Evolutionary conservation across 345 rosid species (phyloP), one percentile per base, ranked within the genome.

Genomic region (Murraya koenigii): DNA sequence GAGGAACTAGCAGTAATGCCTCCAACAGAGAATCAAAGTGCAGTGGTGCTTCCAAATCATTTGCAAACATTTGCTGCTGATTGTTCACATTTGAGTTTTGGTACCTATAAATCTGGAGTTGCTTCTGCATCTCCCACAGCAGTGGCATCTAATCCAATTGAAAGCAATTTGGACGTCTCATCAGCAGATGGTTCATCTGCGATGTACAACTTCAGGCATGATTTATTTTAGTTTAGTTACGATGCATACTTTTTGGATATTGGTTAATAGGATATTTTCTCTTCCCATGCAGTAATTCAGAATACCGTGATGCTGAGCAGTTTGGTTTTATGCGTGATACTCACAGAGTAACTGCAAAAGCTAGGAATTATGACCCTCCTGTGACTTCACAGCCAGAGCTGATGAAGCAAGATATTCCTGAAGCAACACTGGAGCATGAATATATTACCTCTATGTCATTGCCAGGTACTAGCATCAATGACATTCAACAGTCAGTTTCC

Each of bases 11-110:
- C 28, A 10, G 75, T 32, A 10, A 66, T 55, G 41, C 61, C 74
- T 58, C 52, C 49, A 49, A 49, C 78, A 54, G 81, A 79, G 39
- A 78, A 82, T 38, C 75, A 81, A 19, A 35, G 30, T 77, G 66
- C 75, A 26, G 79, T 89, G 59, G 86, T 86, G 72, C 80, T 89
- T 82, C 93, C 93, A 39, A 69, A 75, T 71, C 47, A 82, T 85
- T 71, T 89, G 68, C 89, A 79, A 78, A 82, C 82, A 64, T 78
- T 86, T 30, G 84, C 85, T 52, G 84, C 86, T 39, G 90, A 83
- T 67, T 86, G 88, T 66, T 84, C 85, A 30, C 87, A 87, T 79
- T 85, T 89, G 80, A 89, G 80, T 80, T 87, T 89, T 66, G 90
- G 93, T 60, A 86, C 89, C 77, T 87, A 79, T 39, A 87, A 79